Base-by-base conservation (phyloP, 1,284 basidiomycete genomes). In the Bondarzewia mesenterica region DNA sequence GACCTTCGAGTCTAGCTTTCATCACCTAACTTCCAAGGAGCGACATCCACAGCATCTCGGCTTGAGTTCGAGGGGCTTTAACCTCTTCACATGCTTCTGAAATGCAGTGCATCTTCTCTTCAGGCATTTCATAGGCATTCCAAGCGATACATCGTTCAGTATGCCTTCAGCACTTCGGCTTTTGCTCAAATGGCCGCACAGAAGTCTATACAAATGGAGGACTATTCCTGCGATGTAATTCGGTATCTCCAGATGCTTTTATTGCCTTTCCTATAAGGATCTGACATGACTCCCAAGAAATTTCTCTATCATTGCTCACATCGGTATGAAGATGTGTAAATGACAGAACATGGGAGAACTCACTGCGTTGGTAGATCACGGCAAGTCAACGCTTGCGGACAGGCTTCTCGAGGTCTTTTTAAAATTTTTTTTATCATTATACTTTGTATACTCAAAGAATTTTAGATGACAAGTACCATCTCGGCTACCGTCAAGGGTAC, bases 271-370 rank as follows among this genome's bases (percentile, higher is more conserved):
- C 41, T 29, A 27, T 32, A 14, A 22, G 6, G 27, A 38, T 23
- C 7, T 46, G 40, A 52, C 20, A 51, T 40, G 10, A 42, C 10
- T 21, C 27, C n/a, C n/a, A 55, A 92, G 90, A 45, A 96, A 96
- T 64, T 91, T 97, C 61, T 93, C 90, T 4, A 92, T 96, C 50
- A 93, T 96, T 59, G 93, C 92, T 1, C 92, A 95, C 63, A 94
- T 94, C 56, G 91, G 86, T 85, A 59, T 48, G 64, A 39, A 15
- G 36, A 36, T 44, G 16, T 39, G 10, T 18, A 12, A 6, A 21
- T 8, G 22, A 26, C 16, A 43, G 36, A 23, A 6, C 41, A 15
- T 38, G 27, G 22, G n/a, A n/a, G 15, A 7, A 36, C 26, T 41
- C 29, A 27, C 2, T 15, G 6, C 12, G 29, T 48, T 50, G 16